A percentile compares a stretch with the other conserved stretches of the same genome.
phyloP scores from a whole-genome alignment of 169 alveolate species.

The Eimeria necatrix region DNA sequence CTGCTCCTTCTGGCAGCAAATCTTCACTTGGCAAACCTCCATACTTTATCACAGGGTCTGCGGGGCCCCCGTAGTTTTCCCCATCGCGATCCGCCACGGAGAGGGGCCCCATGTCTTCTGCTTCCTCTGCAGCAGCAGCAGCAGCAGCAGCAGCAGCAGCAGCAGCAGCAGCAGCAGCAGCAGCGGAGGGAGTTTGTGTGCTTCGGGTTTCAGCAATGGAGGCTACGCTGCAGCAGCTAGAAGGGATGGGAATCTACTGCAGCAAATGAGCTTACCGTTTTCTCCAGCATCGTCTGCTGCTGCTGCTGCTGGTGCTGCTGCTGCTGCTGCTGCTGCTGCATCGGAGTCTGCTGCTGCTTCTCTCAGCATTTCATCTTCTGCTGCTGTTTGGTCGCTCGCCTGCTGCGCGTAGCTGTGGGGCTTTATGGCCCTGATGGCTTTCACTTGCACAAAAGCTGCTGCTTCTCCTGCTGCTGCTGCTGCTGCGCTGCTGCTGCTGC shows the following conservation, averaged over 20 bases:
- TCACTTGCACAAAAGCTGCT: not conserved
- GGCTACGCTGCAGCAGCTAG: too few species aligned
- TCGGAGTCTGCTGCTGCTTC: not conserved
- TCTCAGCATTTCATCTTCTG: constrained; percentile 14
- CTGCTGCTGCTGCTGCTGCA: constrained; percentile 45
- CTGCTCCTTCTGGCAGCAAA: not conserved
- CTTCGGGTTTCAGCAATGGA: too few species aligned
- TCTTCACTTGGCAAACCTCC: not conserved
- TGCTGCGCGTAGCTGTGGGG: not conserved
- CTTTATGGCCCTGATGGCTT: too few species aligned
- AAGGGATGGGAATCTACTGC: too few species aligned
- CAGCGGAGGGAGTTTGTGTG: not conserved
- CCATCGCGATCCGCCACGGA: not conserved
- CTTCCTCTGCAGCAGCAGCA: not conserved
- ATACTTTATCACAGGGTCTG: not conserved
- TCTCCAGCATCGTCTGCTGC: not conserved
- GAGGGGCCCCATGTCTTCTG: not conserved
- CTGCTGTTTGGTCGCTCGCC: not conserved
- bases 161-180: not conserved
- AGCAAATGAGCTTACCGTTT: too few species aligned
- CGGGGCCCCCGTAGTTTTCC: constrained; percentile 27
- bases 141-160: not conserved
- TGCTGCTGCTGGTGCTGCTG: constrained; percentile 49
- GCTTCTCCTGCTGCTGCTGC: not conserved
- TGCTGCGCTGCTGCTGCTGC: constrained; percentile 36